Base-by-base conservation (phyloP, 2,329 filamentous ascomycete genomes). In the Xylaria sp. region DNA sequence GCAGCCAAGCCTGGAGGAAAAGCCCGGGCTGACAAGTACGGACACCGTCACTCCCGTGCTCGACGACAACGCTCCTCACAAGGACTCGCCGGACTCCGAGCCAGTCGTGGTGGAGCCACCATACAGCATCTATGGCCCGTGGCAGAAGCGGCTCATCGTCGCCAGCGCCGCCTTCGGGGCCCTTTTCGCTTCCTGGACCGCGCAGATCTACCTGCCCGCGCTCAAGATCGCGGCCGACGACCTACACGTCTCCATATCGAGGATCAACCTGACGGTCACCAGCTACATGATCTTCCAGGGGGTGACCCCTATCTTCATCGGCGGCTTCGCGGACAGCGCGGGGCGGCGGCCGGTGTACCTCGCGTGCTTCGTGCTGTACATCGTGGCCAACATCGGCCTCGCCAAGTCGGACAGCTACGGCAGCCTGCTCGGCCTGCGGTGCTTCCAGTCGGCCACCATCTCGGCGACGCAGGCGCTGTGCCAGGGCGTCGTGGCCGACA, bases 401-500 rank as follows among this genome's bases (percentile, higher is more conserved):
- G 75, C 70, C 3, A 55, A 77, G 13, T 71, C 77, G 41, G 71
- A 71, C 20, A 59, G 56, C 18, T 78, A 76, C 57, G 63, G 68
- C 0, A 70, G 75, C 1, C 65, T 83, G 3, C 54, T 83, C 4
- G 66, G 78, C 7, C 63, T 82, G 5, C 72, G 80, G 4, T 74
- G 73, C 55, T 56, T 82, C 6, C 80, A 83, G 56, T 78, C 75
- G 11, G 70, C 74, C 0, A 79, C 81, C 0, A 78, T 75, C 52
- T 79, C 76, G 43, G 78, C 78, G 0, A 83, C 81, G 0, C 72
- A 84, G 18, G 77, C 83, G 0, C 69, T 87, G 1, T 63, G 61
- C 21, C 59, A 62, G 19, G 83, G 76, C 0, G 76, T 85, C 1
- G 76, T 86, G 3, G 78, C 78, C 1, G 84, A 87, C 57, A 73